A percentile compares a stretch with the other conserved stretches of the same genome.
These are phyloP conservation scores for Pseudogymnoascus sp. DNA, from an alignment of 2,329 filamentous ascomycete species.

Conservation along the genomic window DNA sequence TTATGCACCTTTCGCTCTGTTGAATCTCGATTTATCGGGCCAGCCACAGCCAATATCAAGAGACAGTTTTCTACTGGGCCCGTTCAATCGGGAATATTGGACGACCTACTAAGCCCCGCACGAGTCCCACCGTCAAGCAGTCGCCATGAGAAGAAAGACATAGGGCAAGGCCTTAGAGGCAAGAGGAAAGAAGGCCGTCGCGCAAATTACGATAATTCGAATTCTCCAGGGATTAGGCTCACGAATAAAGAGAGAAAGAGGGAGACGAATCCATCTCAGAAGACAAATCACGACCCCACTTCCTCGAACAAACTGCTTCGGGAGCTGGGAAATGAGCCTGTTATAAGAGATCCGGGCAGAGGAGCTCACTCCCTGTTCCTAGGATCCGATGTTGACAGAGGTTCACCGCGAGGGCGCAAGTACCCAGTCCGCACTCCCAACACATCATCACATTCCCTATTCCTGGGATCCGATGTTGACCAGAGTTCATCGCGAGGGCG, in stretches of 20 bases:
- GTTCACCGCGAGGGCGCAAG: background rate
- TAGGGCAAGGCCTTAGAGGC: background rate
- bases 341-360: background rate
- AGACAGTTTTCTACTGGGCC: constrained; percentile 6
- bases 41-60: constrained; percentile 8
- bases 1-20: constrained; percentile 33
- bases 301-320: background rate
- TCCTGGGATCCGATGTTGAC: background rate
- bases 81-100: constrained; percentile 6
- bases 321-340: background rate
- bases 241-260: background rate
- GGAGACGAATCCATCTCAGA: background rate
- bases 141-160: background rate
- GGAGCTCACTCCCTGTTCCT: background rate
- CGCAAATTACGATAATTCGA: background rate
- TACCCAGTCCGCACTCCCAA: background rate
- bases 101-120: background rate
- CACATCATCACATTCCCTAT: background rate
- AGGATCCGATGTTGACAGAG: background rate
- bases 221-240: background rate
- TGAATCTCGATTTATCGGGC: constrained; percentile 24
- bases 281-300: background rate
- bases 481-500: background rate
- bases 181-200: background rate
- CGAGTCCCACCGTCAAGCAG: background rate